A percentile compares a stretch with the other conserved stretches of the same genome.
phyloP scores from a whole-genome alignment of 148 eudicot species.

The Rhododendron ovatum region DNA sequence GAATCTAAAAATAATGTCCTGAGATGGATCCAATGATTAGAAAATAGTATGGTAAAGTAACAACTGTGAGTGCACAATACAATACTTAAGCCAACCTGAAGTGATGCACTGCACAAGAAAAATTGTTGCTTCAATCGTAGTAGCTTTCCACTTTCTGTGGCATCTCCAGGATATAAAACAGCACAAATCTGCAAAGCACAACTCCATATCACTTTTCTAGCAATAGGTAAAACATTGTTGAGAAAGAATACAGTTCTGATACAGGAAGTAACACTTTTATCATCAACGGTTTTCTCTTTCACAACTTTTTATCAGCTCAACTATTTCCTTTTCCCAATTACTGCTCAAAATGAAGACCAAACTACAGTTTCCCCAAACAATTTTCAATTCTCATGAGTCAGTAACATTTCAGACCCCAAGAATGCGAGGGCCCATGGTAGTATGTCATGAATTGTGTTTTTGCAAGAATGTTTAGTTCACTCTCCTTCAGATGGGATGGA shows the following conservation, averaged over 20 bases:
- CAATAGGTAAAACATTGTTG: background rate
- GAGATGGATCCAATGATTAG: constrained; percentile 18
- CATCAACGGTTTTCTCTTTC: background rate
- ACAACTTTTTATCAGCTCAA: background rate
- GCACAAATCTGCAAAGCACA: constrained; percentile 77
- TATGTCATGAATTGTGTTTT: background rate
- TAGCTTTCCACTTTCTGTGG: constrained; percentile 87
- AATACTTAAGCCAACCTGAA: constrained; percentile 55
- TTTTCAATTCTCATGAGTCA: background rate
- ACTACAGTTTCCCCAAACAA: background rate
- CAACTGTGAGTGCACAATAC: background rate
- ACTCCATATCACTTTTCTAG: background rate
- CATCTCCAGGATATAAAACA: constrained; percentile 95
- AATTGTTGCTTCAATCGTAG: constrained; percentile 92
- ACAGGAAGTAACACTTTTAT: background rate
- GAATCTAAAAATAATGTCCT: constrained; percentile 90
- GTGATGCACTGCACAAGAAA: constrained; percentile 98
- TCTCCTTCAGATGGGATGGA: background rate
- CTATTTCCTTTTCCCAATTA: background rate
- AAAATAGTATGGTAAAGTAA: background rate
- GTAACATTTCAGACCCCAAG: background rate
- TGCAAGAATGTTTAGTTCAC: background rate
- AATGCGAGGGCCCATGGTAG: background rate
- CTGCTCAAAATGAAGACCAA: background rate
- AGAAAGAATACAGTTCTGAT: background rate